Base-by-base conservation (phyloP, 78 protist species). In the Dictyostelium brefeldianum region DNA sequence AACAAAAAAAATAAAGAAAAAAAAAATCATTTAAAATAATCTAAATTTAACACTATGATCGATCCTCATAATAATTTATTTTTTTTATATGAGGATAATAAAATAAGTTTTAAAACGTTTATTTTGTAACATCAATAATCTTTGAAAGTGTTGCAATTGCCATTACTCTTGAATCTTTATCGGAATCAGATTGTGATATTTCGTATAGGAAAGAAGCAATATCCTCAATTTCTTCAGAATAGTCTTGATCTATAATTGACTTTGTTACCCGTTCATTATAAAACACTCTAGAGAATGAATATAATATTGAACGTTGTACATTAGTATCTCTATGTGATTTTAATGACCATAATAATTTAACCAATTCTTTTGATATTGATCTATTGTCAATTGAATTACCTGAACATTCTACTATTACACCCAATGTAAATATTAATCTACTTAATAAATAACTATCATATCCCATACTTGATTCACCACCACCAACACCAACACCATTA, bases 151-250 rank as follows among this genome's bases (percentile, higher is more conserved):
- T 64, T 5, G 83, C 80, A 27, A 64, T 27, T 50, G 93, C 31
- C 93, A 87, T 87, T 27, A 87, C 50, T 87, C 93, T 74, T 27
- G 59, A 64, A n/a, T 87, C 93, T 50, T 77, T 87, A 65, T 87
- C 93, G 4, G 93, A 41, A 65, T 87, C 93, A 5, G 79, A 47
- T 41, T 87, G 67, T 18, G 93, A 56, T 15, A 87, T 78, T 10
- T 51, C 59, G 20, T 41, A 77, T 7, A 87, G 17, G 48, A 65
- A 84, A n/a, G 43, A 27, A 11, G 27, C 17, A 20, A 84, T 43
- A 29, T 87, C 93, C 77, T 87, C 93, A 18, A 78, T 20, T 48
- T 87, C 93, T 29, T 71, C 92, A 4, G 79, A 67, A 27, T 77
- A 87, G n/a, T 87, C 84, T 47, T 46, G 73, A n/a, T 74, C 80